Percentiles rank a stretch among this genome's conserved stretches.
Evolutionary conservation across 2,329 filamentous ascomycete species (phyloP).

Genomic region (Xylariaceae sp.): DNA sequence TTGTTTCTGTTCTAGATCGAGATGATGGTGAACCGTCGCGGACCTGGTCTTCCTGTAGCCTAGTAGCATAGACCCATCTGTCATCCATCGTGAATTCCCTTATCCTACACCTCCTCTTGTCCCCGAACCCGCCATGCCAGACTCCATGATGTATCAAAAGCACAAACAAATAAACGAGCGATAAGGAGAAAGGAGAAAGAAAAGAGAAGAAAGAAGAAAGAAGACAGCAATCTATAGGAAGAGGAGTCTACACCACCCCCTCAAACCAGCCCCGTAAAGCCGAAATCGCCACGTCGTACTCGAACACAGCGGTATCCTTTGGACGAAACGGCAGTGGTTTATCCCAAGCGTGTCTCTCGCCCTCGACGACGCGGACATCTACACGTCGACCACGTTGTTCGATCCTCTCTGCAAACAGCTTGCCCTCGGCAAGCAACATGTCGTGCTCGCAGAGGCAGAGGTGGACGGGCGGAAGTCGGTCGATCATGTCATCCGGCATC

Average conservation of each 20-base stretch:
- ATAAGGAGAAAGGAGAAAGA: too few species aligned
- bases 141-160: too few species aligned
- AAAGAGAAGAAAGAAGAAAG: not conserved
- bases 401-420: conserved; percentile 22
- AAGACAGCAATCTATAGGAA: not conserved
- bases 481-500: conserved; percentile 26
- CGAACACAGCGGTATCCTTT: conserved; percentile 40
- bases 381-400: conserved; percentile 28
- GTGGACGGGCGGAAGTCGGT: conserved; percentile 24
- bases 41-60: not conserved
- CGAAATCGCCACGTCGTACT: conserved; percentile 41
- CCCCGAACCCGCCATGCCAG: too few species aligned
- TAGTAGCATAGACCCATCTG: not conserved
- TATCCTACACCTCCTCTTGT: too few species aligned
- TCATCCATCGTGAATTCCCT: too few species aligned
- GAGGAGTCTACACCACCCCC: not conserved
- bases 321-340: conserved; percentile 41
- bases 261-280: conserved; percentile 37
- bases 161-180: too few species aligned
- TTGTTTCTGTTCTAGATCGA: not conserved
- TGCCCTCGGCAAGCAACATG: conserved; percentile 30
- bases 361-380: conserved; percentile 39
- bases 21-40: not conserved
- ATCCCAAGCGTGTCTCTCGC: conserved; percentile 46
- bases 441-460: conserved; percentile 30